These are phyloP conservation scores for Willaertia magna DNA, from an alignment of 208 protist species.

Conservation along the genomic window DNA sequence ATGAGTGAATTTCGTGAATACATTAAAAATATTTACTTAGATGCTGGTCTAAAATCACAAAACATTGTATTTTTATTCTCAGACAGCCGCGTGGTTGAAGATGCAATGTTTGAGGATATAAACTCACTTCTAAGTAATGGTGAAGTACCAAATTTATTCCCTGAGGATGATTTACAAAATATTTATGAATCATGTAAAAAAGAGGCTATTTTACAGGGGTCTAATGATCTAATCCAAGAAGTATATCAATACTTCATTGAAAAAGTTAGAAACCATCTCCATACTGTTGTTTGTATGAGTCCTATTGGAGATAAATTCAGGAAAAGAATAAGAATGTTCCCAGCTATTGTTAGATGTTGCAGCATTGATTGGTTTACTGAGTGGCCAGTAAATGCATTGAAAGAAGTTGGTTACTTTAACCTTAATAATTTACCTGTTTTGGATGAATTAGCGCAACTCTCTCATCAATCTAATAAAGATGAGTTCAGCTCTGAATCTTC, in stretches of 20 bases:
- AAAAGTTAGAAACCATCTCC: slow-evolving; percentile 75
- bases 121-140: slow-evolving; percentile 93
- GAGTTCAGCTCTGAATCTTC: background rate
- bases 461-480: too few relatives aligned
- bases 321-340: slow-evolving; percentile 90
- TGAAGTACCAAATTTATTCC: slow-evolving; percentile 93
- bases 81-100: slow-evolving; percentile 90
- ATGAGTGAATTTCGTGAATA: slow-evolving; percentile 87
- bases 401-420: slow-evolving; percentile 53
- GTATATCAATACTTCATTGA: slow-evolving; percentile 92
- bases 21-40: slow-evolving; percentile 85
- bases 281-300: slow-evolving; percentile 92
- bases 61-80: slow-evolving; percentile 92
- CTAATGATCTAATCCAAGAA: slow-evolving; percentile 69
- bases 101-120: slow-evolving; percentile 90
- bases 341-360: slow-evolving; percentile 88
- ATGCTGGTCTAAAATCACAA: slow-evolving; percentile 73
- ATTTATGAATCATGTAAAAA: slow-evolving; percentile 76
- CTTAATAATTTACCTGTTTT: background rate
- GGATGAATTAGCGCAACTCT: background rate
- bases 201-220: slow-evolving; percentile 63
- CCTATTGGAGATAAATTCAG: slow-evolving; percentile 86
- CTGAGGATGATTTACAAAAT: slow-evolving; percentile 77
- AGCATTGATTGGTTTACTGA: slow-evolving; percentile 96
- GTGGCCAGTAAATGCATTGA: slow-evolving; percentile 92